phyloP scores from a whole-genome alignment of 305 asterid genomes.

The Solanum hybrid region DNA sequence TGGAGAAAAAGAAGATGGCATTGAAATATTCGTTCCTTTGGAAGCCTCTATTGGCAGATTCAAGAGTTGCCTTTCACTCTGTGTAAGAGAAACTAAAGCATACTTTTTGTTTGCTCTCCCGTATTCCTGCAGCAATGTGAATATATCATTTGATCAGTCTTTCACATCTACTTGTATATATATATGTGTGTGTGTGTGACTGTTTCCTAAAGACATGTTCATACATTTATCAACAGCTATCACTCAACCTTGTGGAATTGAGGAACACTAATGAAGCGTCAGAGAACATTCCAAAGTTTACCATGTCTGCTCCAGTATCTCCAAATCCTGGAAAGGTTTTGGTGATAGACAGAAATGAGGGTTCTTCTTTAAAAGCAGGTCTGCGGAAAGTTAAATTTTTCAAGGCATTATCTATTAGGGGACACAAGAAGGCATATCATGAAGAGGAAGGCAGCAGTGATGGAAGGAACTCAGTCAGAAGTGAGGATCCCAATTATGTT shows the following conservation, averaged over 20 bases:
- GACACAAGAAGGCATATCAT: conserved; percentile 28
- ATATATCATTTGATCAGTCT: neutral
- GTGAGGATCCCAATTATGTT: conserved; percentile 3
- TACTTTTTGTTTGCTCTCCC: neutral
- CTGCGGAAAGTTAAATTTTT: conserved; percentile 35
- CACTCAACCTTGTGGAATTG: conserved; percentile 4
- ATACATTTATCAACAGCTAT: neutral
- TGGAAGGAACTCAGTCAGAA: conserved; percentile 11
- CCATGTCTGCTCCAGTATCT: conserved; percentile 9
- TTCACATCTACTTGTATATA: neutral
- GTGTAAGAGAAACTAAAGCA: conserved; percentile 5
- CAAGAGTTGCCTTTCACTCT: neutral
- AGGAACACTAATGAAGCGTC: neutral
- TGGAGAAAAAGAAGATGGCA: conserved; percentile 21
- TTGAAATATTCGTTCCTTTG: conserved; percentile 31
- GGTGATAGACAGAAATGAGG: conserved; percentile 32
- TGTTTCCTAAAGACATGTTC: neutral
- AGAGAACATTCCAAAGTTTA: neutral
- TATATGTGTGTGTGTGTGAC: neutral
- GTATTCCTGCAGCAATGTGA: neutral
- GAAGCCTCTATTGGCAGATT: neutral
- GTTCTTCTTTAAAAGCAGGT: conserved; percentile 26
- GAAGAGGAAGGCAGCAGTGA: conserved; percentile 35
- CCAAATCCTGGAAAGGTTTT: conserved; percentile 39
- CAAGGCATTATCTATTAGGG: conserved; percentile 26